Evolutionary conservation across 1,139 yeast genomes (phyloP).

Genomic region (Kodamaea fungicola): DNA sequence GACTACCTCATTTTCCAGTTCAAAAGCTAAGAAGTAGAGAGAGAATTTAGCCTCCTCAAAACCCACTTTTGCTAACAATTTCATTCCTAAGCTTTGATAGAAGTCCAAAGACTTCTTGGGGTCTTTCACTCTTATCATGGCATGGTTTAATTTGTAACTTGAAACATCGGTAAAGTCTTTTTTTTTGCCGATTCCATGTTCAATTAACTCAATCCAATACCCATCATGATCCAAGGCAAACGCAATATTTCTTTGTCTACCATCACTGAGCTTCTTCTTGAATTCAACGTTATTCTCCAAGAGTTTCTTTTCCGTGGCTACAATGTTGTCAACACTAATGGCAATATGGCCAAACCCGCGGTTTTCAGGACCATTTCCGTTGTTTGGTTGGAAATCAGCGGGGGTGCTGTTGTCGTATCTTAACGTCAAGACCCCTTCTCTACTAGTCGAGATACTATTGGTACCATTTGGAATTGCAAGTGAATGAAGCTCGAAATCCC

Average conservation of each 20-base stretch:
- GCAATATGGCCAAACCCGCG: conserved; percentile 95
- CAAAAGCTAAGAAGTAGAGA: conserved; percentile 71
- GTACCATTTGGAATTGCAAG: conserved; percentile 41
- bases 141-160: conserved; percentile 72
- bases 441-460: conserved; percentile 57
- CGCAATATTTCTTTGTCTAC: conserved; percentile 89
- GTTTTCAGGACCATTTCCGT: conserved; percentile 82
- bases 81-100: conserved; percentile 81
- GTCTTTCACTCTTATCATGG: conserved; percentile 91
- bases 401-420: conserved; percentile 74
- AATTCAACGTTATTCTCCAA: conserved; percentile 63
- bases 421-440: conserved; percentile 80
- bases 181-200: conserved; percentile 46
- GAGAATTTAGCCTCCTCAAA: conserved; percentile 73
- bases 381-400: conserved; percentile 54
- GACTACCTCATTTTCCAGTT: conserved; percentile 30
- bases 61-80: conserved; percentile 53
- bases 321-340: conserved; percentile 78
- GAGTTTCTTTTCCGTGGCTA: conserved; percentile 54
- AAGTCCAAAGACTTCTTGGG: conserved; percentile 70
- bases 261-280: conserved; percentile 81
- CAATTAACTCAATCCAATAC: conserved; percentile 91
- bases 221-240: conserved; percentile 94
- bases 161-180: conserved; percentile 35
- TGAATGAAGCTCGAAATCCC: conserved; percentile 66